Base-by-base conservation (phyloP, 2,329 filamentous ascomycete species). In the Amauroascus verrucosus region DNA sequence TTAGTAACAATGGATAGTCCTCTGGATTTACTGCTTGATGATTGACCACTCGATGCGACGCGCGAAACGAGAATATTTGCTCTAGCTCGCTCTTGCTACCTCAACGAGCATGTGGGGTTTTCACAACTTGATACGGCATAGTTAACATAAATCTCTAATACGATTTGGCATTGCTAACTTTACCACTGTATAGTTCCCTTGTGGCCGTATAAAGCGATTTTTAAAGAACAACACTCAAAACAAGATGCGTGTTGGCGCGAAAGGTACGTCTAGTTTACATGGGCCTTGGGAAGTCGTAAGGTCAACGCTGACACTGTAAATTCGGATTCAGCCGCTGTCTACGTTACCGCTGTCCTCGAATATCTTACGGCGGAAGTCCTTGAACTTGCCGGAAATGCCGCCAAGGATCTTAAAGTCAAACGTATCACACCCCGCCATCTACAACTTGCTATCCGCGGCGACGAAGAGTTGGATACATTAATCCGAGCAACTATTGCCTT, bases 391-490 rank as follows among this genome's bases (percentile, higher is more conserved):
- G 93, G 93, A 72, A 98, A 98, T 71, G 93, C 93, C 51, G 93
- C 93, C 72, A 97, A 97, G 80, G 93, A 98, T 73, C 86, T 97
- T 69, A 98, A 97, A 76, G 93, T 97, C 76, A 98, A 97, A 84
- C 93, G 93, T 74, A 98, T 98, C 74, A 97, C 91, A 11, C 93
- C 93, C 54, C 90, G 93, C 71, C 93, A 98, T 73, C 77, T 98
- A 60, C 93, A 98, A 74, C 86, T 98, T 59, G 93, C 93, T 65
- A 98, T 98, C 69, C 89, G 93, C 66, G 93, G 93, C 67, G 93
- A 98, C 72, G 93, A 98, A 76, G 93, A 98, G 74, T 80, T 98
- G 63, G 93, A 98, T 71, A 97, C 90, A 22, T 79, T 98, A 55
- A 97, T 98, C 70, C 87, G 90, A 65, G 93, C 93, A 54, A 98